Evolutionary conservation across 495 filamentous ascomycete species (phyloP).

Genomic region (Thermothielavioides terrestris): DNA sequence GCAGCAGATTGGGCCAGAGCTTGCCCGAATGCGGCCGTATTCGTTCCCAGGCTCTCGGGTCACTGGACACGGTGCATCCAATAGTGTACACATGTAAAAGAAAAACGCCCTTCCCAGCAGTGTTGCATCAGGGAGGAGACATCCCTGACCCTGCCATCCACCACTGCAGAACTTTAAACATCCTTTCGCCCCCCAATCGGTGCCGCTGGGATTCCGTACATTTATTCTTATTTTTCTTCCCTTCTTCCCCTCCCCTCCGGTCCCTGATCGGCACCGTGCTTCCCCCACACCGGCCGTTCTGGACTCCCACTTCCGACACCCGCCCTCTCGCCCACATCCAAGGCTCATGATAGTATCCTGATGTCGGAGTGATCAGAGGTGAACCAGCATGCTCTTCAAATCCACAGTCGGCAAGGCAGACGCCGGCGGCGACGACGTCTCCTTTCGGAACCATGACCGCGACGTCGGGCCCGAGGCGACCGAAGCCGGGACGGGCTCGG

Average conservation of each 20-base stretch:
- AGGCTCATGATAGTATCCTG: no score
- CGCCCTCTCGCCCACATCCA: no score
- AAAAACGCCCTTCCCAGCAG: no score
- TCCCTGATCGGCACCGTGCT: conserved; percentile 4
- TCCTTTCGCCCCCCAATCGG: background rate
- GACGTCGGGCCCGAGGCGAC: background rate
- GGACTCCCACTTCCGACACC: background rate
- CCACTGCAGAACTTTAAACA: background rate
- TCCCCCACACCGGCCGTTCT: background rate
- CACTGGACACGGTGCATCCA: no score
- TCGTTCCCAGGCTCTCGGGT: background rate
- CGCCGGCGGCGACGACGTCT: background rate
- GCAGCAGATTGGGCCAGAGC: no score
- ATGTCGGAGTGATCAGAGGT: no score
- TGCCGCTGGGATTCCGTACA: no score
- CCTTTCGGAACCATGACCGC: background rate
- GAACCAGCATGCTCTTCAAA: background rate
- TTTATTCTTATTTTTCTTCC: background rate
- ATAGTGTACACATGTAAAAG: no score
- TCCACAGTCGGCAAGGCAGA: background rate
- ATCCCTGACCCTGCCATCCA: background rate
- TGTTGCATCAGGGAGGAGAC: no score
- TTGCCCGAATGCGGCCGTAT: background rate
- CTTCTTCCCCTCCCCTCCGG: background rate
- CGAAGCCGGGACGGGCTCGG: conserved; percentile 9